Evolutionary conservation across 495 filamentous ascomycete genomes (phyloP), one percentile per base, ranked within the genome.

Genomic region (Wilcoxina mikolae): DNA sequence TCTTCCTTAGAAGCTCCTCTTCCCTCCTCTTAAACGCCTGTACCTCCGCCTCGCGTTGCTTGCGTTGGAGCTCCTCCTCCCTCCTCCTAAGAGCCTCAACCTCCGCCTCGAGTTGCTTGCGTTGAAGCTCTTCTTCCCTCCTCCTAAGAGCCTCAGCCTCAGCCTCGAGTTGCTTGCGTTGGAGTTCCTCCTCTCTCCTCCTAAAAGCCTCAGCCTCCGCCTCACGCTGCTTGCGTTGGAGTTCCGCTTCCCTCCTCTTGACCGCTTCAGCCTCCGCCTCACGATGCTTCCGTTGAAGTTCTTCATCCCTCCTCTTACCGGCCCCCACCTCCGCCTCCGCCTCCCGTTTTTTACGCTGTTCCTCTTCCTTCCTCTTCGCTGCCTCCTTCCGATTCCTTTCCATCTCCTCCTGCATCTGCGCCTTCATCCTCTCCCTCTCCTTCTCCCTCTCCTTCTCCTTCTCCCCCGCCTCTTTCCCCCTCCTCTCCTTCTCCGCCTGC

Each of bases 301-400:
- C 74, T 28, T 85, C 84, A 49, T 83, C 72, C 80, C 66, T 94
- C 84, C 55, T 85, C 81, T 60, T 87, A 82, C 87, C 86, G 93
- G 54, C 70, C 28, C 44, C 22, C 57, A 50, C 18, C 55, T 60
- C 81, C 38, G 70, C 72, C 57, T 83, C 71, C 51, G 74, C 59
- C 18, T 76, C 77, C 43, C 76, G 69, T 7, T 78, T 72, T 59
- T 89, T 83, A 33, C 69, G n/a, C 18, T 52, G 68, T 42, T 77
- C 75, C 10, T 69, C 71, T 47, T 31, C 42, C 18, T 57, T 28
- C 20, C 47, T 54, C 24, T 53, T 47, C 17, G 38, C 22, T 31
- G 53, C 54, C 11, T 46, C 51, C 31, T 46, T 41, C 22, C 52
- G 20, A 1, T 48, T 45, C 28, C 44, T 46, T 41, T 77, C 76